A percentile compares a stretch with the other conserved stretches of the same genome.
phyloP scores from a whole-genome alignment of 2,329 filamentous ascomycete genomes.

The Colletotrichum eremochloae region DNA sequence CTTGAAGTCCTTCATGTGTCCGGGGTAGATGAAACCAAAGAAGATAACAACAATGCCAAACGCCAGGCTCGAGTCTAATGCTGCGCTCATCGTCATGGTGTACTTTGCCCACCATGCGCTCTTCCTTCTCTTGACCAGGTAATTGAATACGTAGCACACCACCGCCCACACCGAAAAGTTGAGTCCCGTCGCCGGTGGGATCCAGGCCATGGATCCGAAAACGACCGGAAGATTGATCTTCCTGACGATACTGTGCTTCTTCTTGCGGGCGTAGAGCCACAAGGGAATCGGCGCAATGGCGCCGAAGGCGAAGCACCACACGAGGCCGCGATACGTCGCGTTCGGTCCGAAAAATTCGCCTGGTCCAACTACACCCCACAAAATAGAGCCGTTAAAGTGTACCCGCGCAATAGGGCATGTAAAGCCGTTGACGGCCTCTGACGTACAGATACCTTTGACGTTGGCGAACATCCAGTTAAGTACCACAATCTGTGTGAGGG shows the following conservation, averaged over 20 bases:
- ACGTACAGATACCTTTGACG: conserved; percentile 82
- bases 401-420: conserved; percentile 89
- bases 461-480: conserved; percentile 92
- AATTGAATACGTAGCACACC: conserved; percentile 89
- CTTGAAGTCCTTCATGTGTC: conserved; percentile 77
- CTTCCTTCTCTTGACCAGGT: conserved; percentile 76
- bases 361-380: conserved; percentile 91
- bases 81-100: conserved; percentile 88
- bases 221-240: conserved; percentile 87
- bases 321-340: conserved; percentile 80
- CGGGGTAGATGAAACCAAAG: conserved; percentile 87
- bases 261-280: conserved; percentile 76
- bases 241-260: conserved; percentile 73
- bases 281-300: conserved; percentile 80
- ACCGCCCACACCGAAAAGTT: conserved; percentile 91
- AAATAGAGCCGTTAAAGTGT: conserved; percentile 90
- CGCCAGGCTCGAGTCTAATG: conserved; percentile 84
- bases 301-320: conserved; percentile 87
- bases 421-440: conserved; percentile 86
- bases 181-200: conserved; percentile 86
- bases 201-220: conserved; percentile 87
- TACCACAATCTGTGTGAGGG: conserved; percentile 84
- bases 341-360: conserved; percentile 83
- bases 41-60: conserved; percentile 88
- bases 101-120: conserved; percentile 91